Percentiles rank a stretch among this genome's conserved stretches.
phyloP scores from a whole-genome alignment of 345 rosid species.

The Citrus cavaleriei region DNA sequence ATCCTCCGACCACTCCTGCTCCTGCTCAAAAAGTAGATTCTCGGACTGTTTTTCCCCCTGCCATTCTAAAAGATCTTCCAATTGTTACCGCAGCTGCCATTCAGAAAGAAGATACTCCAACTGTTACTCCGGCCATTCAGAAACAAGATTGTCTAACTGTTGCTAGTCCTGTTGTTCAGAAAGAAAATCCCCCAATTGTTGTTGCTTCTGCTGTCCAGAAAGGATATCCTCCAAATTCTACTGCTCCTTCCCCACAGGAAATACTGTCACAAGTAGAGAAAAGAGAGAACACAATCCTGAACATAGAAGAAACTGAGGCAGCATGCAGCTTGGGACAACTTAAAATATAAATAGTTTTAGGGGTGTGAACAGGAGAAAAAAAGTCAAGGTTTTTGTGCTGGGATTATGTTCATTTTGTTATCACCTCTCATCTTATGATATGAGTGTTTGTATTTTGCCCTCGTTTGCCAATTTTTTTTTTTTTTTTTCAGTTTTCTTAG shows the following conservation, averaged over 20 bases:
- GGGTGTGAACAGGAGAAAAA: slow-evolving; percentile 10
- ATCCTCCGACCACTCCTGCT: slow-evolving; percentile 10
- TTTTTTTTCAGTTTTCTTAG: slow-evolving; percentile 1
- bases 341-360: slow-evolving; percentile 36
- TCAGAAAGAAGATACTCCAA: slow-evolving; percentile 29
- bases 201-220: not conserved
- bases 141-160: not conserved
- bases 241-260: slow-evolving; percentile 10
- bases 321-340: slow-evolving; percentile 53
- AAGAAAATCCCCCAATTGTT: not conserved
- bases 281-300: slow-evolving; percentile 21
- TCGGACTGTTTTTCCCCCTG: slow-evolving; percentile 10
- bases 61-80: slow-evolving; percentile 28
- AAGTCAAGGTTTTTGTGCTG: slow-evolving; percentile 12
- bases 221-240: slow-evolving; percentile 16
- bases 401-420: slow-evolving; percentile 32
- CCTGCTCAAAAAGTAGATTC: slow-evolving; percentile 32
- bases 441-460: slow-evolving; percentile 23
- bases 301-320: slow-evolving; percentile 33
- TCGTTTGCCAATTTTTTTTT: not conserved
- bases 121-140: not conserved
- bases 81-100: not conserved
- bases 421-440: slow-evolving; percentile 18
- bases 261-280: slow-evolving; percentile 24
- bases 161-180: not conserved